Evolutionary conservation across 192 early-diverging fungal genomes (phyloP).

Genomic region (Coemansia erecta): DNA sequence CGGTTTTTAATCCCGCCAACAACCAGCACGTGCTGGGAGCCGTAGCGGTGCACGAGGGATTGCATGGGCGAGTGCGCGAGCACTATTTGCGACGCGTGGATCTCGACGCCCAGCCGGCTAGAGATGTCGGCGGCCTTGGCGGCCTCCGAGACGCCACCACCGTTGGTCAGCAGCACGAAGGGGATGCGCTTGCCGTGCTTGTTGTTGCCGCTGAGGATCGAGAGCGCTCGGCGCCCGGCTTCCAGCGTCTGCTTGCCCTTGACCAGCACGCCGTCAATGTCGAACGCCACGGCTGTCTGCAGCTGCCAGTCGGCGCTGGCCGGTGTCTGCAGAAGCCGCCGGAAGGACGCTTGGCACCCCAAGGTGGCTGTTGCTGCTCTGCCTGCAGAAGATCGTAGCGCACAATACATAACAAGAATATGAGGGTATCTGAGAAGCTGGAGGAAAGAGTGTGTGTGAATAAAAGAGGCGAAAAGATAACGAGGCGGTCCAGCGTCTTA

Average conservation of each 20-base stretch:
- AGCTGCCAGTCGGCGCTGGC: constrained; percentile 27
- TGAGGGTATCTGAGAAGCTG: too few species aligned
- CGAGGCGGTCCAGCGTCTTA: too few species aligned
- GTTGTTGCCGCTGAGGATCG: constrained; percentile 64
- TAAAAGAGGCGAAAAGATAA: too few species aligned
- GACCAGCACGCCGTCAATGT: constrained; percentile 88
- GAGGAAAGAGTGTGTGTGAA: too few species aligned
- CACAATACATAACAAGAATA: too few species aligned
- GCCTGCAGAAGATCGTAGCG: too few species aligned
- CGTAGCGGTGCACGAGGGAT: constrained; percentile 59
- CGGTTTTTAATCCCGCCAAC: constrained; percentile 64
- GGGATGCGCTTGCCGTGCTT: constrained; percentile 56
- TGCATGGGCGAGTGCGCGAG: constrained; percentile 88
- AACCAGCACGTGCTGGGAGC: constrained; percentile 64
- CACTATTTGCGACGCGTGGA: constrained; percentile 65
- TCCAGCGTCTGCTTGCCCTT: constrained; percentile 71
- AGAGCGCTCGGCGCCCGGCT: constrained; percentile 64
- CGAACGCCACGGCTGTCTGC: constrained; percentile 60
- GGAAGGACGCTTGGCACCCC: neutral
- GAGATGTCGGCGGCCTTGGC: constrained; percentile 70
- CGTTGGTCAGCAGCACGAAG: constrained; percentile 84
- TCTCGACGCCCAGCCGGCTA: constrained; percentile 56
- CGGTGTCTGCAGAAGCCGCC: constrained; percentile 17
- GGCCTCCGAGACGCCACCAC: constrained; percentile 77
- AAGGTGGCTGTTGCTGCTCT: too few species aligned